Base-by-base conservation (phyloP, 768 basidiomycete genomes). In the Pulveroboletus sp. region DNA sequence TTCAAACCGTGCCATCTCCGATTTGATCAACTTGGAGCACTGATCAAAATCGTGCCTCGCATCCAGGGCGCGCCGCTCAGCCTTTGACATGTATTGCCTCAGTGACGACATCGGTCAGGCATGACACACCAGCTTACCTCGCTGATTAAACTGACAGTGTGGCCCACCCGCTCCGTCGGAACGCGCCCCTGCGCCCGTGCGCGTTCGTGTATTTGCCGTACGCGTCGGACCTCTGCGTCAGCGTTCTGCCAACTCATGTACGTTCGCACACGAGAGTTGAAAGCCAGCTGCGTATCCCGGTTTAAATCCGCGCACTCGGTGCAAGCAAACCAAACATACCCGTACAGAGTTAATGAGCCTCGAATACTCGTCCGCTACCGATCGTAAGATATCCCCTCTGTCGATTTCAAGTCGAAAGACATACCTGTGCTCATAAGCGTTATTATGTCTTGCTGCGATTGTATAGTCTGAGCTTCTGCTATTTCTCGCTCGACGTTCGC, bases 1-100 rank as follows among this genome's bases (percentile, higher is more conserved):
- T 70, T 99, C 95, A 62, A 98, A 97, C 36, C 95, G 75, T 5
- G 82, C 82, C 54, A 94, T 81, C 69, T 99, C 97, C 5, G 80
- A 71, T 69, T 98, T 98, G 57, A 93, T 84, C 17, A 97, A 72
- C 55, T 87, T 87, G 17, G 92, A 90, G 12, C 87, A 85, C 19
- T 87, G 80, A 37, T 97, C 94, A 62, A 88, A 99, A 55, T 97
- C 95, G 43, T 82, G 81, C 62, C 87, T 90, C 0, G 87, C 79
- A 40, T 95, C 92, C 37, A 89, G 68, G 5, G 87, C 84, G 17
- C 85, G 81, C 43, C 91, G 78, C 68, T 99, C 97, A 4, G 88
- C 86, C 91, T 97, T 33, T 35, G 36, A 14, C 44, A 45, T 14
- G 11, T 21, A 16, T 12, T 35, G 21, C 24, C 12, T 53, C 14